Conservation (phyloP, 192 early-diverging fungal species). For the Mortierella hygrophila region DNA sequence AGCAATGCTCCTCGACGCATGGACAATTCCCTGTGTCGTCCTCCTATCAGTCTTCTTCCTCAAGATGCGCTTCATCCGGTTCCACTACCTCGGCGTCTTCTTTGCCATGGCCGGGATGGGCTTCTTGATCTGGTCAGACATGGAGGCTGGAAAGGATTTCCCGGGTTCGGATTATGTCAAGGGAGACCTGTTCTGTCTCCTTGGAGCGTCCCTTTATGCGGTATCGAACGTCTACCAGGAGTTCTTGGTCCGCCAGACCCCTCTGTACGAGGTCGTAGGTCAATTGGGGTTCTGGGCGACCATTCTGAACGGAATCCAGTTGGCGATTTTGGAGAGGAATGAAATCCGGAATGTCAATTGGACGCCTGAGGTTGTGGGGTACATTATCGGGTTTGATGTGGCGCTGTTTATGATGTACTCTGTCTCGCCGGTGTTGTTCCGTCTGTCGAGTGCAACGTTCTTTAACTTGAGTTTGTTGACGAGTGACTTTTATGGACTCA, state of each 20-base stretch:
- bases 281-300: slow-evolving; percentile 81
- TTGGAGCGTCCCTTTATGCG: slow-evolving; percentile 82
- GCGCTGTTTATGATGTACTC: slow-evolving; percentile 81
- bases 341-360: slow-evolving; percentile 56
- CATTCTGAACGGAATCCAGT: slow-evolving; percentile 77
- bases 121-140: slow-evolving; percentile 73
- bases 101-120: slow-evolving; percentile 79
- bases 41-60: slow-evolving; percentile 75
- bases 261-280: slow-evolving; percentile 81
- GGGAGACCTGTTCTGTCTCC: slow-evolving; percentile 80
- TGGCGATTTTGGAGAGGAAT: slow-evolving; percentile 75
- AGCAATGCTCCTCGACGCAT: slow-evolving; percentile 83
- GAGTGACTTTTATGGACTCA: slow-evolving; percentile 83
- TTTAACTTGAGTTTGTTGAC: slow-evolving; percentile 86
- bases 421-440: slow-evolving; percentile 76
- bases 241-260: slow-evolving; percentile 75
- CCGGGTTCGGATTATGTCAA: slow-evolving; percentile 61
- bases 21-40: slow-evolving; percentile 81
- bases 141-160: slow-evolving; percentile 69
- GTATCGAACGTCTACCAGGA: slow-evolving; percentile 81
- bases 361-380: slow-evolving; percentile 34
- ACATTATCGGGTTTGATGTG: slow-evolving; percentile 71
- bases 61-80: slow-evolving; percentile 70
- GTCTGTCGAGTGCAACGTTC: slow-evolving; percentile 76
- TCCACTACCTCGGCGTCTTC: slow-evolving; percentile 77